Conservation (phyloP, 2,329 filamentous ascomycete genomes). For the Shiraia sp. region DNA sequence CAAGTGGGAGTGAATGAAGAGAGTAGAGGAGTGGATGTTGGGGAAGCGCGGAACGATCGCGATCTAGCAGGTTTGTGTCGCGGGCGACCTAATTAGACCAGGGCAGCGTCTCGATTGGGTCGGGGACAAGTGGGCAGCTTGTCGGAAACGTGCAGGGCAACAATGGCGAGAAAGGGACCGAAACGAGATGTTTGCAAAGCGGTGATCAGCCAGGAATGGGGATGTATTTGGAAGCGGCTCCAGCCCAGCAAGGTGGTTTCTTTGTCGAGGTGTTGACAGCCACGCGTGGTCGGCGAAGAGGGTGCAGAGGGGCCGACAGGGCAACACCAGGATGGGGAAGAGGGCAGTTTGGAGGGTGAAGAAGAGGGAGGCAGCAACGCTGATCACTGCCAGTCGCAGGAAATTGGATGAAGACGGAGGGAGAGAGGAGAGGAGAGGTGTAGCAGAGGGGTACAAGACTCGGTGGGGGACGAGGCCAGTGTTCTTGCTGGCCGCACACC, state of each 20-base stretch:
- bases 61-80: slow-evolving; percentile 33
- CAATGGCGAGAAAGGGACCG: no score
- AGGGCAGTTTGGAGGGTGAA: slow-evolving; percentile 22
- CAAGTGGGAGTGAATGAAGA: slow-evolving; percentile 15
- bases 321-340: slow-evolving; percentile 8
- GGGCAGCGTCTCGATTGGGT: no score
- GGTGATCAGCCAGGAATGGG: no score
- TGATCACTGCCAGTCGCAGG: slow-evolving; percentile 33
- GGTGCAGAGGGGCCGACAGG: slow-evolving; percentile 16
- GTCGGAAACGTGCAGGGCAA: no score
- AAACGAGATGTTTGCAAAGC: no score
- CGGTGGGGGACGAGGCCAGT: no score
- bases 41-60: slow-evolving; percentile 18
- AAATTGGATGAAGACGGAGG: slow-evolving; percentile 11
- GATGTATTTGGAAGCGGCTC: no score
- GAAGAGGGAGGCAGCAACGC: slow-evolving; percentile 18
- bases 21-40: slow-evolving; percentile 18
- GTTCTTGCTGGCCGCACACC: no score
- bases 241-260: not conserved
- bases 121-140: no score
- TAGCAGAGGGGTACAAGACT: slow-evolving; percentile 7
- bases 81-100: slow-evolving; percentile 14
- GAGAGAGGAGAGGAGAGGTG: slow-evolving; percentile 10
- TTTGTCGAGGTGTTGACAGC: slow-evolving; percentile 1
- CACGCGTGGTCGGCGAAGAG: not conserved